Evolutionary conservation across 2,329 filamentous ascomycete species (phyloP), one percentile per base, ranked within the genome.

Genomic region (Cytospora piceae): DNA sequence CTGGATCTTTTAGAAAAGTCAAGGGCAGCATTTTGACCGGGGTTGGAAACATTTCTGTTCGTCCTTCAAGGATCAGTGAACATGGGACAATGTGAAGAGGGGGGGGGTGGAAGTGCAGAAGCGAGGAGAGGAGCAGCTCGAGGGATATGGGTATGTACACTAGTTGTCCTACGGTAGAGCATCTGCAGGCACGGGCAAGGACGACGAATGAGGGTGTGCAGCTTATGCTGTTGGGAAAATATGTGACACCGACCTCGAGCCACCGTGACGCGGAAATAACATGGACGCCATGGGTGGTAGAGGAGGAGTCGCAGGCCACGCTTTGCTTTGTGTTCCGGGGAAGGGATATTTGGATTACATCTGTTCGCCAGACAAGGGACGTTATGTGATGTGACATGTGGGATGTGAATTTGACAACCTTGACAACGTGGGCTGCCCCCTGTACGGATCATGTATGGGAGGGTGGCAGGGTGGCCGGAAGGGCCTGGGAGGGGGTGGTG

Each of bases 141-240:
- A 8, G 4, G 37, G 4, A 3, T 49, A n/a, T 24, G 12, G 24
- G 46, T 49, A 24, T 7, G n/a, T n/a, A n/a, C n/a, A n/a, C n/a
- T n/a, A n/a, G n/a, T n/a, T 24, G 5, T 22, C 20, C 8, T 8
- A 42, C 20, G 39, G n/a, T 49, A 49, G n/a, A 51, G 61, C 53
- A 52, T 39, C 54, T 63, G 53, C 61, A 57, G 61, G 42, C 61
- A 39, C 53, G 53, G 53, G 61, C 32, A 53, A 57, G 37, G 53
- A 11, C 27, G 53, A 8, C 61, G 42, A 63, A 57, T 63, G 61
- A 39, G 61, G 42, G 46, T 57, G 15, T 54, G 42, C 27, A 29
- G 61, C 53, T 57, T 42, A 20, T 22, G 42, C 34, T 49, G 61
- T 63, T 63, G 61, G 61, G 29, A 52, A 37, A 27, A 29, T 39